Evolutionary conservation across 2,329 filamentous ascomycete genomes (phyloP), one percentile per base, ranked within the genome.

Genomic region (Chrysosporium queenslandicum): DNA sequence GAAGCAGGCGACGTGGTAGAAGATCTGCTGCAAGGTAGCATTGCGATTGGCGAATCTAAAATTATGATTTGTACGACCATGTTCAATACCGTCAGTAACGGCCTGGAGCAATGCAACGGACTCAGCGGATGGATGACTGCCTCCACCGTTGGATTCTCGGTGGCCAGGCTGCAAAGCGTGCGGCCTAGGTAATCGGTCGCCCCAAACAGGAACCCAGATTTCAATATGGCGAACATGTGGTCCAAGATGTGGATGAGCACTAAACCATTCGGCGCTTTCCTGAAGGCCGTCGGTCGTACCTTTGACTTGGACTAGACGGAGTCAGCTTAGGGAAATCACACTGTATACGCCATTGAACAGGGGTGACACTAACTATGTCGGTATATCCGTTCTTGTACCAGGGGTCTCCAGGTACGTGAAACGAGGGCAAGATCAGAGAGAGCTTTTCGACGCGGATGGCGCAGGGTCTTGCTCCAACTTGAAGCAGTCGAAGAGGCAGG

Each of bases 141-240:
- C 63, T 42, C 60, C 58, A 29, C 37, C 49, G 48, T 47, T 42
- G 42, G 53, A 54, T 39, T 60, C 56, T 42, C 64, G 61, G 34
- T 63, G 61, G 18, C 59, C 53, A 30, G 61, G 60, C 11, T 58
- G 58, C 52, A 65, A 4, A 74, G 68, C 8, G 71, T 68, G 53
- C 52, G 75, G 77, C 18, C 78, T 79, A 27, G 57, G 55, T 2
- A 61, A 59, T 58, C 82, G 77, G 60, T 85, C 70, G 14, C 75
- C 74, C 69, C 75, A 88, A 37, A 87, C 83, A 2, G 85, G 85
- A 56, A 88, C 85, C 83, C 85, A 88, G 39, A 87, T 75, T 66
- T 88, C 85, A 54, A 87, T 77, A 61, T 88, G 85, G 58, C 81
- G 82, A 55, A 88, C 80, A 58, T 86, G 80, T 7, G 68, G 59